Percentiles rank a stretch among this genome's conserved stretches.
Conservation (phyloP, 352 stramenopile species). For the Phytophthora kernoviae region DNA sequence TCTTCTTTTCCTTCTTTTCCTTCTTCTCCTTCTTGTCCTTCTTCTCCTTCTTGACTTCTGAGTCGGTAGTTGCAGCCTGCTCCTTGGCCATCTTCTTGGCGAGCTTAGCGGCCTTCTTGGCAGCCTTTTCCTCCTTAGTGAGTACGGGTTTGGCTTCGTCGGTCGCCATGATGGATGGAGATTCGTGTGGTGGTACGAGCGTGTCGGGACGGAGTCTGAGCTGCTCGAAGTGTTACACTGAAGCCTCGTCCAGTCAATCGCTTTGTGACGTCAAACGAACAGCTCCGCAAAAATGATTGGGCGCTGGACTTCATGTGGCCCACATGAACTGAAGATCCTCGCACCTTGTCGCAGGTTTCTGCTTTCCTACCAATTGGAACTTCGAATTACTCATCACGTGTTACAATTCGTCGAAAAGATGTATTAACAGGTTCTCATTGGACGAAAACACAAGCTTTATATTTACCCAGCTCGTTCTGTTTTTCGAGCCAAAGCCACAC, state of each 20-base stretch:
- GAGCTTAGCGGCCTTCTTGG: constrained; percentile 59
- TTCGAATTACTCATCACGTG: too few species aligned
- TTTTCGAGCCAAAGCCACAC: not conserved
- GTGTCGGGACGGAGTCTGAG: too few species aligned
- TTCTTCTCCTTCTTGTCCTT: constrained; percentile 67
- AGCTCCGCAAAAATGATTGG: not conserved
- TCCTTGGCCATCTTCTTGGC: constrained; percentile 61
- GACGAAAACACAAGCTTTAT: not conserved
- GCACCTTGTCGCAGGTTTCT: constrained; percentile 2
- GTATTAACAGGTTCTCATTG: not conserved
- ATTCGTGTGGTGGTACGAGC: too few species aligned
- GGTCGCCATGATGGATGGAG: constrained; percentile 28
- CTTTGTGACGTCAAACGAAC: constrained; percentile 13
- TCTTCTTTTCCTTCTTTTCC: constrained; percentile 77
- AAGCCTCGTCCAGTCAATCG: constrained; percentile 14
- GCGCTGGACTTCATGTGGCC: not conserved
- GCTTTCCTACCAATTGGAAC: not conserved
- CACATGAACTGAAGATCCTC: not conserved
- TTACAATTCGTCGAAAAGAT: too few species aligned
- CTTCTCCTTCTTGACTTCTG: constrained; percentile 51
- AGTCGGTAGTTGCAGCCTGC: constrained; percentile 21
- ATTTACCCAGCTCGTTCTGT: too few species aligned
- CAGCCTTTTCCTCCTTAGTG: constrained; percentile 67
- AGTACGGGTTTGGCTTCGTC: constrained; percentile 44
- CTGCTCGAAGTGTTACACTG: constrained; percentile 17